Evolutionary conservation across 495 filamentous ascomycete species (phyloP), one percentile per base, ranked within the genome.

Genomic region (Neurospora sp.): DNA sequence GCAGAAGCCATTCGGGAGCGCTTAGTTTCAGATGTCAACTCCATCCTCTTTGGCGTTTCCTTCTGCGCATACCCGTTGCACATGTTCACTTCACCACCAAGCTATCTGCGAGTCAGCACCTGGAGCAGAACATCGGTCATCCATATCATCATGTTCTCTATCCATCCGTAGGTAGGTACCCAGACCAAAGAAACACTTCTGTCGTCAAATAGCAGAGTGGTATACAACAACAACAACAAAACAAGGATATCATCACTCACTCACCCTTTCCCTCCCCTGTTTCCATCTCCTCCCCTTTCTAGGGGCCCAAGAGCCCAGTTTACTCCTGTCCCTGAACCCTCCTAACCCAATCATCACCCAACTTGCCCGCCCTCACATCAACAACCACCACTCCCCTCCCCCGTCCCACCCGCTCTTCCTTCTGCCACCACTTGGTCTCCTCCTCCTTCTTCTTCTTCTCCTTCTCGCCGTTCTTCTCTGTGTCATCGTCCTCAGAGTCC

Each of bases 331-430:
- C 91, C 76, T 87, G 87, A 73, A 95, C 88, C 71, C 94, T 85
- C 75, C 91, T 87, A 71, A 84, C 85, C 93, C 93, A 97, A 79
- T 97, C 94, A 74, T 97, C 93, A 18, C 53, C 53, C 22, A 61
- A 35, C 27, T 91, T 90, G 37, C 94, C 86, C 68, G 90, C 84
- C 73, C 89, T 81, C 38, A 88, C 90, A 78, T 97, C 94, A 3
- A 97, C 92, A 14, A 97, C 89, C 46, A 96, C 91, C 35, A 97
- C 89, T 2, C 92, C 92, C 79, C 95, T 90, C 3, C 94, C 94
- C 66, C 94, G 84, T 12, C 94, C 94, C 27, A 95, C 94, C 41
- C 90, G 88, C 39, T 92, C 91, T 76, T 92, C 89, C 69, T 87
- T 86, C 77, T 95, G 89, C 92, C 93, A 98, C 94, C 94, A 98